These are phyloP conservation scores for Aspergillus neoniger DNA, from an alignment of 2,329 filamentous ascomycete genomes.

Conservation along the genomic window DNA sequence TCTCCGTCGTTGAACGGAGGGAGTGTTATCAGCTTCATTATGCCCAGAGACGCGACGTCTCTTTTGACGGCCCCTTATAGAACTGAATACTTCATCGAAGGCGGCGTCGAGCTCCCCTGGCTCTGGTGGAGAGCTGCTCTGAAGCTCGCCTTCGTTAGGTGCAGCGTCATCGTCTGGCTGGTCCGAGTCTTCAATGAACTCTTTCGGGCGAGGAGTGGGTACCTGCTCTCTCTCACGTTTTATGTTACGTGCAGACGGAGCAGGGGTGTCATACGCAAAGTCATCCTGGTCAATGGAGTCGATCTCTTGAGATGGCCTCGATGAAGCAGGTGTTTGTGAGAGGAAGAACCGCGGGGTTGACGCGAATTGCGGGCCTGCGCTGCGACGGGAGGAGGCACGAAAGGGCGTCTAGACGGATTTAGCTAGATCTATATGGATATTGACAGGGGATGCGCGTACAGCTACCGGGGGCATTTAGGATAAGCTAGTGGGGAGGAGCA, in stretches of 20 bases:
- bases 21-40: slow-evolving; percentile 3
- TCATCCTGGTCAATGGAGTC: slow-evolving; percentile 28
- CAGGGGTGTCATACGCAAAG: slow-evolving; percentile 17
- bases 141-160: slow-evolving; percentile 15
- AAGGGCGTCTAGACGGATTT: slow-evolving; percentile 28
- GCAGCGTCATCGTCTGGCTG: slow-evolving; percentile 11
- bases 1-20: slow-evolving; percentile 7
- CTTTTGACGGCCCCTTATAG: slow-evolving; percentile 32
- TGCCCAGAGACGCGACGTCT: slow-evolving; percentile 32
- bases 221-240: background rate
- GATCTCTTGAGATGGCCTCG: slow-evolving; percentile 9
- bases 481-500: background rate
- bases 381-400: slow-evolving; percentile 29
- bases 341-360: slow-evolving; percentile 37
- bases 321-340: slow-evolving; percentile 24
- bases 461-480: slow-evolving; percentile 21
- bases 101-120: slow-evolving; percentile 23
- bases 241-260: background rate
- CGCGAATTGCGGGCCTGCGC: slow-evolving; percentile 34
- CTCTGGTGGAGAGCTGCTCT: slow-evolving; percentile 20
- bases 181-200: slow-evolving; percentile 32
- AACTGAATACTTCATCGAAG: slow-evolving; percentile 35
- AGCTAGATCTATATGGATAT: background rate
- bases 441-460: slow-evolving; percentile 7
- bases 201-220: slow-evolving; percentile 8